Conservation (phyloP, 257 asterid species). For the Solanum sejunctum region DNA sequence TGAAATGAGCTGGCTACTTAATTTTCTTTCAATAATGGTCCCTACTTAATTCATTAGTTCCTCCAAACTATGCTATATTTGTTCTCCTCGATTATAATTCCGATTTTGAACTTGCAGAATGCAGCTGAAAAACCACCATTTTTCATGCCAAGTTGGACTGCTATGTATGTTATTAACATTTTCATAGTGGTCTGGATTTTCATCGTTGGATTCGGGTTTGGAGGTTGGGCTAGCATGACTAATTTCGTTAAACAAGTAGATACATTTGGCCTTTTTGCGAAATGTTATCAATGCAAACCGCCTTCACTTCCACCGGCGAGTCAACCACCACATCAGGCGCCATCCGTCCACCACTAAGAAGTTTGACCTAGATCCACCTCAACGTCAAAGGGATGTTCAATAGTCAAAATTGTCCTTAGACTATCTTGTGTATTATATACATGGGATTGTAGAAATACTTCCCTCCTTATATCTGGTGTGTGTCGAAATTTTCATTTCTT, state of each 20-base stretch:
- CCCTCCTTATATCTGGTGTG: conserved; percentile 34
- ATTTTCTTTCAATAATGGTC: background rate
- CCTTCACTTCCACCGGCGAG: conserved; percentile 18
- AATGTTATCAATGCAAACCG: conserved; percentile 80
- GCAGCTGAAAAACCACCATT: conserved; percentile 94
- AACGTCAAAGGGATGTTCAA: background rate
- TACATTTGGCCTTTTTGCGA: conserved; percentile 91
- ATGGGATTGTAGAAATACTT: conserved; percentile 30
- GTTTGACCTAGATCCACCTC: background rate
- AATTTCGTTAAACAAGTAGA: conserved; percentile 67
- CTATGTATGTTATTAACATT: conserved; percentile 54
- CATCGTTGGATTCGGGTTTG: conserved; percentile 86
- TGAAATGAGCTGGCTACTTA: conserved; percentile 37
- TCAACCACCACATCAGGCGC: conserved; percentile 8
- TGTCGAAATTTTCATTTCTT: conserved; percentile 9
- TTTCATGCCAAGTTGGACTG: conserved; percentile 81
- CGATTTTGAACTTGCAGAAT: conserved; percentile 30
- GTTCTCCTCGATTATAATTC: background rate
- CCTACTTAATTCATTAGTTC: background rate
- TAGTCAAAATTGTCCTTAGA: conserved; percentile 5
- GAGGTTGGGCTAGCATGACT: conserved; percentile 95
- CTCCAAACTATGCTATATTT: background rate
- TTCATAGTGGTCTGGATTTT: conserved; percentile 66
- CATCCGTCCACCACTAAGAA: conserved; percentile 27
- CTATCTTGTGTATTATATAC: conserved; percentile 49